These are phyloP conservation scores for Fomitopsis pinicola DNA, from an alignment of 1,284 basidiomycete genomes.

Conservation along the genomic window DNA sequence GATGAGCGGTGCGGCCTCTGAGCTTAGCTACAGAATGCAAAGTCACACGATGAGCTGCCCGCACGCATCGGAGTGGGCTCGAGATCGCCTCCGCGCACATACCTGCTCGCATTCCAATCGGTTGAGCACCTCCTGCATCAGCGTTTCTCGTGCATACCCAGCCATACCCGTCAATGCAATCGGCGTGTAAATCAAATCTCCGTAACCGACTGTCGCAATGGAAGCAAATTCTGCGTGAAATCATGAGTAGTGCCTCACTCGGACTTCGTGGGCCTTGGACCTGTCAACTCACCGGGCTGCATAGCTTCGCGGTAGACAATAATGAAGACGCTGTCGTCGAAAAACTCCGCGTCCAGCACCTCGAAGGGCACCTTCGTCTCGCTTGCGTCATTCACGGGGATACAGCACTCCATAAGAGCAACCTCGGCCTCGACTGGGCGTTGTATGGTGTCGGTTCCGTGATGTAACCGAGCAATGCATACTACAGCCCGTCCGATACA, in stretches of 20 bases:
- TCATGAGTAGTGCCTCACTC: conserved; percentile 18
- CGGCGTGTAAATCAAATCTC: conserved; percentile 51
- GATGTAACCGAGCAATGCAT: conserved; percentile 20
- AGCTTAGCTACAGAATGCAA: conserved; percentile 37
- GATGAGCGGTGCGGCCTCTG: conserved; percentile 48
- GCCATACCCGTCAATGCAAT: conserved; percentile 43
- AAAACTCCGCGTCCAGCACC: conserved; percentile 66
- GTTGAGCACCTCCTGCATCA: conserved; percentile 53
- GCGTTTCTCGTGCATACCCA: conserved; percentile 51
- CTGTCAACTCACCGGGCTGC: conserved; percentile 18
- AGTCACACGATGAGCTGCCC: conserved; percentile 12
- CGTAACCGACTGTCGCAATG: conserved; percentile 58
- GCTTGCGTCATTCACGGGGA: conserved; percentile 11
- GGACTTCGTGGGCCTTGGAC: background rate
- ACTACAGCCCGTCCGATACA: conserved; percentile 14
- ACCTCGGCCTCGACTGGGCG: conserved; percentile 15
- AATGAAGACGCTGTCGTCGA: conserved; percentile 66
- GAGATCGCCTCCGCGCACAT: conserved; percentile 12
- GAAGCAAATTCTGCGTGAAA: conserved; percentile 42
- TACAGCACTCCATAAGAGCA: conserved; percentile 21
- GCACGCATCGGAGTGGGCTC: background rate
- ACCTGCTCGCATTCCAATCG: conserved; percentile 53
- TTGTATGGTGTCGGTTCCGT: conserved; percentile 12
- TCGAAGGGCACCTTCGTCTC: conserved; percentile 30
- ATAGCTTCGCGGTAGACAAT: conserved; percentile 42